These are phyloP conservation scores for Vigna nakashimae DNA, from an alignment of 306 rosid genomes.

Conservation along the genomic window DNA sequence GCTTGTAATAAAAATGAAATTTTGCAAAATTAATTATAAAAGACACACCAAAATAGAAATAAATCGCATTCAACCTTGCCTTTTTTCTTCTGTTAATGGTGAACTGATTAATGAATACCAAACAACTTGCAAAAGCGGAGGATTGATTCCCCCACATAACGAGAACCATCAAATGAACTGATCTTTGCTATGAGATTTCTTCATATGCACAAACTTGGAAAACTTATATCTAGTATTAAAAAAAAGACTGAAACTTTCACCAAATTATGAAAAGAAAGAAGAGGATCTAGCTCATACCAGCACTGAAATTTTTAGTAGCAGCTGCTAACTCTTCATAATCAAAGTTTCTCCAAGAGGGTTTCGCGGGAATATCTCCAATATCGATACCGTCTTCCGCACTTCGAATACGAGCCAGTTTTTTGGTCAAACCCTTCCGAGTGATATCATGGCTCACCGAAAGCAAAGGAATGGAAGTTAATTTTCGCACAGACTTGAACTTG, in stretches of 20 bases:
- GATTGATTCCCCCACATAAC: not conserved
- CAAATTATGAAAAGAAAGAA: not conserved
- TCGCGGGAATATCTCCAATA: constrained; percentile 51
- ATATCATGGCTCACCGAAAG: constrained; percentile 58
- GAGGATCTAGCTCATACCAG: constrained; percentile 52
- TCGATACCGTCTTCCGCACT: constrained; percentile 61
- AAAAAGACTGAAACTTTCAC: constrained; percentile 4
- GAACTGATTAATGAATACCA: not conserved
- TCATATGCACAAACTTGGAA: not conserved
- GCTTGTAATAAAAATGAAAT: not conserved
- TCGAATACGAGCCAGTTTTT: constrained; percentile 69
- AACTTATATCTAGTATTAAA: not conserved
- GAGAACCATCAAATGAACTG: not conserved
- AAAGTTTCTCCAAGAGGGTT: constrained; percentile 88
- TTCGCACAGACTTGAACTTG: constrained; percentile 62
- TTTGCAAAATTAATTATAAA: not conserved
- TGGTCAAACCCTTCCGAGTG: constrained; percentile 51
- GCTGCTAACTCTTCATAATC: constrained; percentile 68
- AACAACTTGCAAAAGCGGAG: not conserved
- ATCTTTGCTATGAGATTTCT: not conserved
- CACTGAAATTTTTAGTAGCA: constrained; percentile 71
- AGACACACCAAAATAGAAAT: constrained; percentile 1
- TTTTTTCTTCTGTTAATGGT: not conserved
- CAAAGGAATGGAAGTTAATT: constrained; percentile 65
- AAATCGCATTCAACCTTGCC: not conserved